Percentiles rank a stretch among this genome's conserved stretches.
Evolutionary conservation across 257 asterid genomes (phyloP).

Genomic region (Solanum clarkiae): DNA sequence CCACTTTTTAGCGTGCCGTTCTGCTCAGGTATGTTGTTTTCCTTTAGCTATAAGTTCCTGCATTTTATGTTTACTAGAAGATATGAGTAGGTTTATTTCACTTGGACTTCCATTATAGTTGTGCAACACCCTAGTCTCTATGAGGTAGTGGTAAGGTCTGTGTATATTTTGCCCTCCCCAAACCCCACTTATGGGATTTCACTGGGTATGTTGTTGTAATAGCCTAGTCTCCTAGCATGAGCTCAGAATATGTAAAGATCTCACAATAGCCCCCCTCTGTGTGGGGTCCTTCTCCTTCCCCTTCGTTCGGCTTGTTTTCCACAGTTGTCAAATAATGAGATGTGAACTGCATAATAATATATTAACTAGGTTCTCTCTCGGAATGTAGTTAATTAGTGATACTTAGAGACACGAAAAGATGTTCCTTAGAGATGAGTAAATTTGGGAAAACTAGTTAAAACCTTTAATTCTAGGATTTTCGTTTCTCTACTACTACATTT

Average conservation of each 20-base stretch:
- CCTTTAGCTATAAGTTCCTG: neutral
- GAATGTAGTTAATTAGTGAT: neutral
- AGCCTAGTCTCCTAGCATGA: neutral
- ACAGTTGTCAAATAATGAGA: neutral
- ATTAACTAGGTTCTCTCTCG: neutral
- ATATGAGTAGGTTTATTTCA: neutral
- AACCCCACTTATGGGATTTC: too few species aligned
- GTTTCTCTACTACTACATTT: neutral
- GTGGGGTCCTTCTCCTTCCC: neutral
- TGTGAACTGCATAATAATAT: neutral
- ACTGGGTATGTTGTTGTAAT: too few species aligned
- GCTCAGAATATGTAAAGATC: neutral
- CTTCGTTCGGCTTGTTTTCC: neutral
- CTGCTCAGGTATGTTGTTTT: constrained; percentile 33
- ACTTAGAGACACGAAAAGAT: neutral
- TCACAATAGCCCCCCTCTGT: neutral
- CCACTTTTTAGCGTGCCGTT: constrained; percentile 70
- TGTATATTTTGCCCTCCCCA: too few species aligned
- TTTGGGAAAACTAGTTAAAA: neutral
- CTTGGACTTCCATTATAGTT: neutral
- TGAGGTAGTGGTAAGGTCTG: too few species aligned
- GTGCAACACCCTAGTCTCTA: neutral
- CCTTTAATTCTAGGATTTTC: neutral
- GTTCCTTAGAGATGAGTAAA: neutral
- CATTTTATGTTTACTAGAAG: neutral